A percentile compares a stretch with the other conserved stretches of the same genome.
Evolutionary conservation across 805 yeast genomes (phyloP).

Genomic region (Yamadazyma nakazawae): DNA sequence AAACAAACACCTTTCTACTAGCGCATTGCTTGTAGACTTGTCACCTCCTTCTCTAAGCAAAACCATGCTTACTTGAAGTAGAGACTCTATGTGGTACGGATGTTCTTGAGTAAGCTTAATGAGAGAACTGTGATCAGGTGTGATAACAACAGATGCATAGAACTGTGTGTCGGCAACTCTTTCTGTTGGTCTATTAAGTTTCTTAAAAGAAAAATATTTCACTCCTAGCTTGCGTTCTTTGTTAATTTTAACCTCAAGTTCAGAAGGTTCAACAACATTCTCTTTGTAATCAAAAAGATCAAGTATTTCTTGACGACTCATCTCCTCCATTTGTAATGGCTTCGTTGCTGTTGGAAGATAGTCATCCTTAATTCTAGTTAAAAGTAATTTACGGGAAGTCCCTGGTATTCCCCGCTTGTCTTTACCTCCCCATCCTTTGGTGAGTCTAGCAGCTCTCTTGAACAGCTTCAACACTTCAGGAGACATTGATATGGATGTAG

Average conservation of each 20-base stretch:
- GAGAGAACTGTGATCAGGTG: conserved; percentile 78
- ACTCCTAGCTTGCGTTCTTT: conserved; percentile 42
- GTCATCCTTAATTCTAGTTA: conserved; percentile 74
- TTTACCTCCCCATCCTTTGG: conserved; percentile 83
- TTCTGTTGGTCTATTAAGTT: conserved; percentile 27
- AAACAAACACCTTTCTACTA: conserved; percentile 73
- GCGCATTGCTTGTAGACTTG: conserved; percentile 64
- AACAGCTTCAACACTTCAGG: conserved; percentile 68
- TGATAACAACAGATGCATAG: conserved; percentile 60
- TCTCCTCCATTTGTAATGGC: conserved; percentile 58
- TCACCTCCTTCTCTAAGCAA: conserved; percentile 72
- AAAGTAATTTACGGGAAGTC: conserved; percentile 57
- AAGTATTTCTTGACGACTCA: conserved; percentile 38
- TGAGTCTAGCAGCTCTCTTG: conserved; percentile 51
- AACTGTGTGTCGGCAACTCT: conserved; percentile 47
- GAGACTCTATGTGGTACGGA: conserved; percentile 76
- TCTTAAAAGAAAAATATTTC: conserved; percentile 55
- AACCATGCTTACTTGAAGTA: conserved; percentile 76
- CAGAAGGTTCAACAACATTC: conserved; percentile 23
- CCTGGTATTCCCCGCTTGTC: conserved; percentile 76
- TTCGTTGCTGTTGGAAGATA: conserved; percentile 71
- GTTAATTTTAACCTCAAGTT: conserved; percentile 28
- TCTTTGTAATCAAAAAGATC: conserved; percentile 33
- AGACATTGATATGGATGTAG: conserved; percentile 64
- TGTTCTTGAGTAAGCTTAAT: conserved; percentile 52